Evolutionary conservation across 768 basidiomycete species (phyloP), one percentile per base, ranked within the genome.

Genomic region (Serendipita indica): DNA sequence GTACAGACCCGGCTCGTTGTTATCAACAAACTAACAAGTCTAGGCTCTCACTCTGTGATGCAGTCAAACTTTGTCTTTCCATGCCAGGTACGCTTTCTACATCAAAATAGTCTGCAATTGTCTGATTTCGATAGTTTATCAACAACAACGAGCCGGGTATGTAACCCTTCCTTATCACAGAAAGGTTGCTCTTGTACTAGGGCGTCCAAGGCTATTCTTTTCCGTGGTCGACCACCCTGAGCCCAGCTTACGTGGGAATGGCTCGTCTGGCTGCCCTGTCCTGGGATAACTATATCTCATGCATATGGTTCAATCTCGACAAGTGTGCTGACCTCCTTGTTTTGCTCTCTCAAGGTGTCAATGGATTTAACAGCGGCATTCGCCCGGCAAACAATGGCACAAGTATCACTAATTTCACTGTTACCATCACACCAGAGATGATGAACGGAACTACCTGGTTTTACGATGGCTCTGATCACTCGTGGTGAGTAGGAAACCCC

Each of bases 291-390:
- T n/a, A n/a, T n/a, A n/a, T n/a, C n/a, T n/a, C n/a, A n/a, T n/a
- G n/a, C n/a, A n/a, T n/a, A n/a, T n/a, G n/a, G n/a, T n/a, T n/a
- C n/a, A n/a, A n/a, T n/a, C n/a, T n/a, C n/a, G n/a, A n/a, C n/a
- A n/a, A n/a, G n/a, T n/a, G n/a, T n/a, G n/a, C n/a, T n/a, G n/a
- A n/a, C n/a, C n/a, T n/a, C n/a, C n/a, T n/a, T n/a, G n/a, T n/a
- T n/a, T n/a, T n/a, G n/a, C n/a, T n/a, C n/a, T n/a, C n/a, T n/a
- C n/a, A n/a, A n/a, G n/a, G 5, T n/a, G 12, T n/a, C 12, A 54
- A 54, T 54, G 49, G 49, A 18, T 54, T 54, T 27, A 54, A 54
- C 49, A 54, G 49, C 30, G 49, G 49, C 49, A 4, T 28, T n/a
- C 1, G 49, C 16, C 49, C 49, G 12, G 49, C 30, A 54, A 54